These are phyloP conservation scores for Pythium grandisporangium DNA, from an alignment of 352 stramenopile species.

Conservation along the genomic window DNA sequence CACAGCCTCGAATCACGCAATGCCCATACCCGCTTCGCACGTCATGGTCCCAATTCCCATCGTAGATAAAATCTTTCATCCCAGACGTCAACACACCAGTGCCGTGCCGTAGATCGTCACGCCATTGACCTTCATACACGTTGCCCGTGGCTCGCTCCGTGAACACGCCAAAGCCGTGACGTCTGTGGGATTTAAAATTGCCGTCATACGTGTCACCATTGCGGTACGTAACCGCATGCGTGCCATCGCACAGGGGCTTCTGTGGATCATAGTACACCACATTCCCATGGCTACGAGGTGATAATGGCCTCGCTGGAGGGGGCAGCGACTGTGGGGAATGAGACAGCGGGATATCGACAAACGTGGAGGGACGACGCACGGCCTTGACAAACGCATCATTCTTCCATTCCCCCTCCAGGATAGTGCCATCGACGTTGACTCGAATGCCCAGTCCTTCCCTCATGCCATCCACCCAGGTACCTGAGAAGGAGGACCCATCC, in stretches of 20 bases:
- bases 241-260: slow-evolving; percentile 18
- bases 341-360: slow-evolving; percentile 55
- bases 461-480: slow-evolving; percentile 67
- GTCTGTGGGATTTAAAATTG: slow-evolving; percentile 33
- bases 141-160: slow-evolving; percentile 47
- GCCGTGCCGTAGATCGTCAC: slow-evolving; percentile 42
- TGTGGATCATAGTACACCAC: neutral
- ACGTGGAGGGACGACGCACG: slow-evolving; percentile 24
- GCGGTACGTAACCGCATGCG: slow-evolving; percentile 29
- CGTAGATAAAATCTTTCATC: slow-evolving; percentile 75
- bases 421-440: slow-evolving; percentile 41
- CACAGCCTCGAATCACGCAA: slow-evolving; percentile 64
- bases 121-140: slow-evolving; percentile 71
- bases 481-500: slow-evolving; percentile 87
- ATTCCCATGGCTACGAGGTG: neutral
- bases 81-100: slow-evolving; percentile 58
- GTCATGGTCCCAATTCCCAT: slow-evolving; percentile 57
- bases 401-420: slow-evolving; percentile 66
- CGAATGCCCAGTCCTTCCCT: slow-evolving; percentile 72
- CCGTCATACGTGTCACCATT: slow-evolving; percentile 75
- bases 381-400: slow-evolving; percentile 57
- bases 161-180: slow-evolving; percentile 51
- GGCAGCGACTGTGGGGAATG: slow-evolving; percentile 1
- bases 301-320: neutral
- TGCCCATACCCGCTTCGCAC: slow-evolving; percentile 55